Percentiles rank a stretch among this genome's conserved stretches.
Conservation (phyloP, 2,329 filamentous ascomycete genomes). For the Fusarium abutilonis region DNA sequence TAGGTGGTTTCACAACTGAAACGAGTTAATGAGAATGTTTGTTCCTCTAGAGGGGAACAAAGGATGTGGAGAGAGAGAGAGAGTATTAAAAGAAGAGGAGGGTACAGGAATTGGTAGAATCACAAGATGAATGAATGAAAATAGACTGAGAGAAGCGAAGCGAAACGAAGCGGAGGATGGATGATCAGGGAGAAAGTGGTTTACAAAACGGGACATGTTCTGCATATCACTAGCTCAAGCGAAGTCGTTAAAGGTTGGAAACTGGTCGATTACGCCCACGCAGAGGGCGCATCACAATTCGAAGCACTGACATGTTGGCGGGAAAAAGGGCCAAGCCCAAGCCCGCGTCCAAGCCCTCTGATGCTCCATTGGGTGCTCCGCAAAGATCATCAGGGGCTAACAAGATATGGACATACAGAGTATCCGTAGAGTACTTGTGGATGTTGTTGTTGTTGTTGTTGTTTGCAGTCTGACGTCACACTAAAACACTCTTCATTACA, state of each 20-base stretch:
- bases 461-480: slow-evolving; percentile 32
- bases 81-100: slow-evolving; percentile 27
- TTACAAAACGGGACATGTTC: slow-evolving; percentile 33
- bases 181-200: slow-evolving; percentile 25
- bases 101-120: slow-evolving; percentile 25
- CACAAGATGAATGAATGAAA: slow-evolving; percentile 5
- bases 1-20: slow-evolving; percentile 39
- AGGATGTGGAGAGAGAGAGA: slow-evolving; percentile 12
- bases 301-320: slow-evolving; percentile 14
- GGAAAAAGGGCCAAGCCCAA: slow-evolving; percentile 15
- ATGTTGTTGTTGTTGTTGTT: neutral
- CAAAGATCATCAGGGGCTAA: slow-evolving; percentile 37
- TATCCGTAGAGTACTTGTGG: neutral
- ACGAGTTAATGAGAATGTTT: slow-evolving; percentile 35
- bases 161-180: slow-evolving; percentile 5
- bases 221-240: slow-evolving; percentile 34
- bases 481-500: neutral
- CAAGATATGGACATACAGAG: too few relatives aligned
- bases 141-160: slow-evolving; percentile 10
- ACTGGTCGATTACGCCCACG: slow-evolving; percentile 13
- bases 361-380: slow-evolving; percentile 19
- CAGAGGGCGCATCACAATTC: slow-evolving; percentile 36
- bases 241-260: slow-evolving; percentile 2
- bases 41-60: slow-evolving; percentile 11
- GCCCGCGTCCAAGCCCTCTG: neutral